Evolutionary conservation across 208 protist genomes (phyloP), one percentile per base, ranked within the genome.

Genomic region (Acanthamoeba sp.): DNA sequence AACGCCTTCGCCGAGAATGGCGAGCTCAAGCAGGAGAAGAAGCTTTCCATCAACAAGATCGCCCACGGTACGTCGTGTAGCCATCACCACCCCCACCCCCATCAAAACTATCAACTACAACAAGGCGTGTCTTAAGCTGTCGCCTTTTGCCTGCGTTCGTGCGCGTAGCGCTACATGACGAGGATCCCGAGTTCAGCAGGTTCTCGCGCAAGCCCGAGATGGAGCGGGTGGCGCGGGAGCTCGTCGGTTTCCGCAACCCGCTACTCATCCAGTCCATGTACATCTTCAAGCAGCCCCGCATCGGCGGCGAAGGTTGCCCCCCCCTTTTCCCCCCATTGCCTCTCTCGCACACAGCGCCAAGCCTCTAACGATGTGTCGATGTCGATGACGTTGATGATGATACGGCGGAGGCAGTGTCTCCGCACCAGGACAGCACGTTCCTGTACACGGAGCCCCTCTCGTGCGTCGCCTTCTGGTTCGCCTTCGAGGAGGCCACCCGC

Each of bases 351-450:
- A 36, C 10, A 16, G 20, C 9, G 7, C 14, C 3, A 12, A 50
- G 12, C 45, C 45, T 4, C 45, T 50, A 12, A 4, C 12, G 9
- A 22, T 57, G 7, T 22, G 50, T 57, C 9, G 9, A 2, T 32
- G 59, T 34, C 20, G 27, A n/a, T 18, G 55, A 16, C 22, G 55
- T 4, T 32, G n/a, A 32, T 66, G 34, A 6, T 76, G 24, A 42
- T 42, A n/a, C n/a, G 16, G 66, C 12, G 27, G 22, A 6, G 24
- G 82, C 89, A 95, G 97, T 97, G 14, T 95, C 91, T 24, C 90
- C 95, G 36, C 98, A 98, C 90, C 97, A 98, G 88, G 98, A 98
- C 91, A 96, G 93, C 38, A 98, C 97, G 2, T 98, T 98, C 76
- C 82, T 98, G 2, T 96, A 95, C 73, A 98, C 97, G 6, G 84